Conservation (phyloP, 75 land plant species). For the Cunninghamia lanceolata region DNA sequence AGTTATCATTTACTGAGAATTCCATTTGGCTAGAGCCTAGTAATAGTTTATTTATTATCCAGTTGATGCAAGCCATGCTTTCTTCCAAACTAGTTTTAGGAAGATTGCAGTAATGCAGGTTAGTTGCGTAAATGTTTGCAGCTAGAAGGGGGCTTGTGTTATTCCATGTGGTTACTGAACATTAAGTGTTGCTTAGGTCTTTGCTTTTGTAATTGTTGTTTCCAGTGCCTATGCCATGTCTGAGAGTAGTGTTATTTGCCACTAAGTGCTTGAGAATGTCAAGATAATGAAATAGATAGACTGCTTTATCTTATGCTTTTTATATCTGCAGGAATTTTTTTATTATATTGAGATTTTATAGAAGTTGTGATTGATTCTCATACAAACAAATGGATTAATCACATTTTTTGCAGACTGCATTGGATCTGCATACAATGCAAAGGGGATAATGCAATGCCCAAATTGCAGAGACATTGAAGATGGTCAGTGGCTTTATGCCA, state of each 20-base stretch:
- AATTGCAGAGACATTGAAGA: constrained; percentile 36
- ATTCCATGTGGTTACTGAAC: background rate
- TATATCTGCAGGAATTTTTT: background rate
- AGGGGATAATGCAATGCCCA: constrained; percentile 34
- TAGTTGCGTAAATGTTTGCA: too few relatives aligned
- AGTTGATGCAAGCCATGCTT: background rate
- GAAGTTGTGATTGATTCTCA: background rate
- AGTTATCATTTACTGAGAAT: too few relatives aligned
- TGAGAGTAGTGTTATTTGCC: background rate
- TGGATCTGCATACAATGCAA: constrained; percentile 34
- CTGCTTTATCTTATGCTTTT: background rate
- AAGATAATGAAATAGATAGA: background rate
- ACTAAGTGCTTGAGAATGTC: background rate
- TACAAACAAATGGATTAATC: background rate
- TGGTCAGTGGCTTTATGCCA: constrained; percentile 29
- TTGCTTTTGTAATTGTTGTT: background rate
- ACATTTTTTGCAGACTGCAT: constrained; percentile 22
- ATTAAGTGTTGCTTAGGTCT: background rate
- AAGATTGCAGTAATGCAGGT: too few relatives aligned
- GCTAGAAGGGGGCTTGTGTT: background rate
- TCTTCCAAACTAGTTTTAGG: background rate
- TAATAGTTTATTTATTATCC: too few relatives aligned
- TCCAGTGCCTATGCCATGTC: background rate
- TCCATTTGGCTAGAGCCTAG: too few relatives aligned
- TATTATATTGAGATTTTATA: background rate